Percentiles rank a stretch among this genome's conserved stretches.
These are phyloP conservation scores for Malassezia sp. DNA, from an alignment of 1,284 basidiomycete species.

Conservation along the genomic window DNA sequence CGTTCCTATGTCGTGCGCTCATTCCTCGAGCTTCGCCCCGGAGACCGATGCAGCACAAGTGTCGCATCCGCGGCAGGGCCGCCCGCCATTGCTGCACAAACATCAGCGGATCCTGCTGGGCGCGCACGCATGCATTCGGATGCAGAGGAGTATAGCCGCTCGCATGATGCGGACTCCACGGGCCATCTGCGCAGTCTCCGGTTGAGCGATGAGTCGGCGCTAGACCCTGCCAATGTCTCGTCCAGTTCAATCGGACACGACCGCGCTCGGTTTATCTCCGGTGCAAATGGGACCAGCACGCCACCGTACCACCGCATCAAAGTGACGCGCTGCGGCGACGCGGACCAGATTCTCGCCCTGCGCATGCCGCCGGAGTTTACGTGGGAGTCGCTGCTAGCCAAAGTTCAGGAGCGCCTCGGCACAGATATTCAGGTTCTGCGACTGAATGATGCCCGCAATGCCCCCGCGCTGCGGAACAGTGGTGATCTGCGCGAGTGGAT, in stretches of 20 bases:
- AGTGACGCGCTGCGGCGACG: constrained; percentile 74
- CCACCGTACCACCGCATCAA: constrained; percentile 70
- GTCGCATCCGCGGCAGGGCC: constrained; percentile 1
- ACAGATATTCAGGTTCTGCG: constrained; percentile 58
- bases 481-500: constrained; percentile 8
- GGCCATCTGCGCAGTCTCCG: no score
- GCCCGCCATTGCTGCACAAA: constrained; percentile 9
- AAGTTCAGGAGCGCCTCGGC: constrained; percentile 75
- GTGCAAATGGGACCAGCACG: no score
- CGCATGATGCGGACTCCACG: no score
- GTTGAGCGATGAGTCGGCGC: no score
- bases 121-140: no score
- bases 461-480: background rate
- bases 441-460: constrained; percentile 18
- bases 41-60: constrained; percentile 53
- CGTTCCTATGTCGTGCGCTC: constrained; percentile 67
- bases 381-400: constrained; percentile 72
- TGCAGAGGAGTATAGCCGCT: no score
- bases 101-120: no score
- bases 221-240: no score
- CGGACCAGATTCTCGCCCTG: constrained; percentile 85
- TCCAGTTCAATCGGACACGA: no score
- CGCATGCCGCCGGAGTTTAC: constrained; percentile 90
- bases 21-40: constrained; percentile 76
- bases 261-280: no score